Percentiles rank a stretch among this genome's conserved stretches.
Evolutionary conservation across 768 basidiomycete genomes (phyloP).

Genomic region (Leccinum imitatum): DNA sequence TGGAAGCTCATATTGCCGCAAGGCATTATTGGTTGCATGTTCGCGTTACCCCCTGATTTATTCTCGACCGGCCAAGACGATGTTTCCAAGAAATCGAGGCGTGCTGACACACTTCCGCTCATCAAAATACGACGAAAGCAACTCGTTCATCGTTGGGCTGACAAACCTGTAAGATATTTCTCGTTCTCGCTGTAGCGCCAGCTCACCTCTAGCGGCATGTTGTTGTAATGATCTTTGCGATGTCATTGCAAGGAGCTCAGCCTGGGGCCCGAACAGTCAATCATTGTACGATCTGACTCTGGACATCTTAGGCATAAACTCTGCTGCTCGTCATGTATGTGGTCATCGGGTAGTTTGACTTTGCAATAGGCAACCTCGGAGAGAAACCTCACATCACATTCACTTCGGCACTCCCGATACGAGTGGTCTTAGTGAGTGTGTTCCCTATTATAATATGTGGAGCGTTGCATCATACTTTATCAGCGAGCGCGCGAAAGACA

Average conservation of each 20-base stretch:
- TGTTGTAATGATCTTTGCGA: slow-evolving; percentile 35
- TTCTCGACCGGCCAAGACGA: background rate
- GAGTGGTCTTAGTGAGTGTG: too few relatives aligned
- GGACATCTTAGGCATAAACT: slow-evolving; percentile 18
- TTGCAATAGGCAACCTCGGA: slow-evolving; percentile 9
- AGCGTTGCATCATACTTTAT: too few relatives aligned
- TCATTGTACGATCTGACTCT: slow-evolving; percentile 20
- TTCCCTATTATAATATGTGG: too few relatives aligned
- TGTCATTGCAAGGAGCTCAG: slow-evolving; percentile 29
- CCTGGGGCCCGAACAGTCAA: slow-evolving; percentile 9
- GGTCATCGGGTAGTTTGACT: background rate
- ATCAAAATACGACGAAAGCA: slow-evolving; percentile 13
- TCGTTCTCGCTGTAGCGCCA: background rate
- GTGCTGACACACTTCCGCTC: slow-evolving; percentile 21
- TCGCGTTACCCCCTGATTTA: too few relatives aligned
- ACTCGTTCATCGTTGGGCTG: background rate
- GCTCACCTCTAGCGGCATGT: background rate
- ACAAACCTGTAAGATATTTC: slow-evolving; percentile 4
- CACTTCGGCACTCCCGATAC: too few relatives aligned
- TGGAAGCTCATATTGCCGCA: background rate
- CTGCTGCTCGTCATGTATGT: slow-evolving; percentile 25
- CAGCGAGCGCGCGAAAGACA: too few relatives aligned
- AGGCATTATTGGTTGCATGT: background rate
- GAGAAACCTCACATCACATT: too few relatives aligned
- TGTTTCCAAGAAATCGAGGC: slow-evolving; percentile 7